A percentile compares a stretch with the other conserved stretches of the same genome.
These are phyloP conservation scores for Arthromyces matolae DNA, from an alignment of 768 basidiomycete genomes.

Conservation along the genomic window DNA sequence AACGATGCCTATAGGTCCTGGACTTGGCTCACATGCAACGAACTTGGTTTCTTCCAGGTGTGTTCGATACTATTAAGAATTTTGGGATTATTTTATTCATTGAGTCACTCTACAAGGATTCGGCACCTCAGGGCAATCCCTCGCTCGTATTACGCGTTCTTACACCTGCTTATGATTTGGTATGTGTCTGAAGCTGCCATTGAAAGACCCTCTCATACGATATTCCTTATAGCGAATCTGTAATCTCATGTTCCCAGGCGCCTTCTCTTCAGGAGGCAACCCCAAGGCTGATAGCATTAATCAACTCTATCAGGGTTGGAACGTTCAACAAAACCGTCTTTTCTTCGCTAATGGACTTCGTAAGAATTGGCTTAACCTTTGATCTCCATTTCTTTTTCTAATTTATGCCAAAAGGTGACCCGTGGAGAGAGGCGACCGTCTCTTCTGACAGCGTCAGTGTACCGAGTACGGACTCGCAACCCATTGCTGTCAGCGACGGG, in stretches of 20 bases:
- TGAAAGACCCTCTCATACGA: not conserved
- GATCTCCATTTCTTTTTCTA: not conserved
- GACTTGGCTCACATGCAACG: not conserved
- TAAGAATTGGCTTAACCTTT: conserved; percentile 30
- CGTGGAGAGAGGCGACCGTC: conserved; percentile 67
- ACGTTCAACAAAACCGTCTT: conserved; percentile 49
- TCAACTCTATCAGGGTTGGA: conserved; percentile 55
- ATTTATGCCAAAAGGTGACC: no score
- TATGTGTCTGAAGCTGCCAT: conserved; percentile 26
- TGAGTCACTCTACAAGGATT: conserved; percentile 31
- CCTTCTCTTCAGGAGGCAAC: conserved; percentile 44
- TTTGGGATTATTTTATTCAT: no score
- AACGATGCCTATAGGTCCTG: conserved; percentile 50
- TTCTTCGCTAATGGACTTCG: conserved; percentile 71
- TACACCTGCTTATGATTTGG: conserved; percentile 54
- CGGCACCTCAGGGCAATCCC: conserved; percentile 34
- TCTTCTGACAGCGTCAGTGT: conserved; percentile 50
- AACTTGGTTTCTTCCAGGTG: not conserved
- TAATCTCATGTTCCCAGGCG: conserved; percentile 58
- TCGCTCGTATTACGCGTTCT: conserved; percentile 53
- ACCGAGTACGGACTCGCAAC: conserved; percentile 47
- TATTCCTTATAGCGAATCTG: conserved; percentile 49
- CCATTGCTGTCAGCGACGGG: conserved; percentile 55
- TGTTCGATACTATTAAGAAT: no score
- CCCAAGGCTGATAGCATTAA: conserved; percentile 45